Percentiles rank a stretch among this genome's conserved stretches.
These are phyloP conservation scores for Ogataea henricii DNA, from an alignment of 805 yeast species.

Conservation along the genomic window DNA sequence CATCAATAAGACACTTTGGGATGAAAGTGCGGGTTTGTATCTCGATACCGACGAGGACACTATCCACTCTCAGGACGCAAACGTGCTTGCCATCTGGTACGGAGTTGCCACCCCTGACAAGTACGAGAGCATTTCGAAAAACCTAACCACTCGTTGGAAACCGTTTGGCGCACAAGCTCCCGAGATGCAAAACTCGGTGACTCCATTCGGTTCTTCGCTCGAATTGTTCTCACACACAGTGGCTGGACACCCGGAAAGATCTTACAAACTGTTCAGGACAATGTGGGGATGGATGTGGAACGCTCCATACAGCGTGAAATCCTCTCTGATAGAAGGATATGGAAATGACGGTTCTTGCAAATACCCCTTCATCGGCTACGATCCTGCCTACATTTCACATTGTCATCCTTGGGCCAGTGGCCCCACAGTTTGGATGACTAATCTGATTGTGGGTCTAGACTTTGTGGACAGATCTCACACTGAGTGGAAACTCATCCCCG, in stretches of 20 bases:
- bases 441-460: constrained; percentile 1
- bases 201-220: constrained; percentile 5
- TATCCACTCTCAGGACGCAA: constrained; percentile 5
- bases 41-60: constrained; percentile 3
- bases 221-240: constrained; percentile 4
- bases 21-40: constrained; percentile 3
- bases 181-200: constrained; percentile 6
- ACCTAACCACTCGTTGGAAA: constrained; percentile 5
- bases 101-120: constrained; percentile 4
- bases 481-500: constrained; percentile 2
- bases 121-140: constrained; percentile 1
- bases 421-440: constrained; percentile 6
- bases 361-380: constrained; percentile 5
- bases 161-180: constrained; percentile 4
- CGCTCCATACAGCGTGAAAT: constrained; percentile 6
- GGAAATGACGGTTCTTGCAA: constrained; percentile 5
- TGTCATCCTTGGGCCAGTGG: constrained; percentile 8
- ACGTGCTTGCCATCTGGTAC: constrained; percentile 5
- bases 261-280: constrained; percentile 1
- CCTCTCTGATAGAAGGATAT: constrained; percentile 6
- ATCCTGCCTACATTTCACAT: constrained; percentile 6
- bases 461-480: constrained; percentile 3
- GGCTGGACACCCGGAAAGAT: constrained; percentile 4
- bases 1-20: constrained; percentile 1
- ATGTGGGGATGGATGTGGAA: constrained; percentile 9